Conservation (phyloP, 1,139 yeast species). For the Pneumocystis sp. region DNA sequence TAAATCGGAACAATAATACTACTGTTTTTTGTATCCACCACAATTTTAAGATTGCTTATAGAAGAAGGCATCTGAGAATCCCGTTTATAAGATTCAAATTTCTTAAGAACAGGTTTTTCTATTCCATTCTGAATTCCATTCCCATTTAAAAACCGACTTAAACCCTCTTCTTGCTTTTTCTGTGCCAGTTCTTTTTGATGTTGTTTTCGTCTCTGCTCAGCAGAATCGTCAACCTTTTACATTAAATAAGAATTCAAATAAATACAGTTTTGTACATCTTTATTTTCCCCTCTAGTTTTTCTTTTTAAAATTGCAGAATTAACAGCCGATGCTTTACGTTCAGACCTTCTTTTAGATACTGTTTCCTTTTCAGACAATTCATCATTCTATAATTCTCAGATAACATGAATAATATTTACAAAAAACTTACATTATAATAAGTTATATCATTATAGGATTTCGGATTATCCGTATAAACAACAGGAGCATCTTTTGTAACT, state of each 20-base stretch:
- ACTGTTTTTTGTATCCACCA: slow-evolving; percentile 75
- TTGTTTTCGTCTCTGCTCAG: slow-evolving; percentile 68
- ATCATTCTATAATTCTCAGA: slow-evolving; percentile 9
- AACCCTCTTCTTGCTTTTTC: slow-evolving; percentile 16
- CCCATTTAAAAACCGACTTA: slow-evolving; percentile 19
- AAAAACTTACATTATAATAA: slow-evolving; percentile 49
- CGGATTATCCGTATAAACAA: slow-evolving; percentile 58
- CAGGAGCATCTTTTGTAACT: slow-evolving; percentile 40
- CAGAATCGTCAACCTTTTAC: slow-evolving; percentile 43
- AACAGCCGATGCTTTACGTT: slow-evolving; percentile 4
- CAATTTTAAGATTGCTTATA: slow-evolving; percentile 71
- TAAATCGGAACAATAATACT: slow-evolving; percentile 81
- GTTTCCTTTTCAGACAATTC: slow-evolving; percentile 18
- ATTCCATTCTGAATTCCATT: slow-evolving; percentile 48
- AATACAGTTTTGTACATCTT: slow-evolving; percentile 22
- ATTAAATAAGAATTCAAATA: background rate
- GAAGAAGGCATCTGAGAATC: slow-evolving; percentile 79
- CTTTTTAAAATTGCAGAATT: slow-evolving; percentile 50
- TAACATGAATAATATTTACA: slow-evolving; percentile 26
- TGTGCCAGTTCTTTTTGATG: slow-evolving; percentile 46
- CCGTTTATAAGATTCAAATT: slow-evolving; percentile 84
- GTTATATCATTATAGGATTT: slow-evolving; percentile 63
- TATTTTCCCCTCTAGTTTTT: slow-evolving; percentile 64
- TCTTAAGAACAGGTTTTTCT: slow-evolving; percentile 62
- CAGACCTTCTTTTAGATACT: slow-evolving; percentile 18